These are phyloP conservation scores for Microbotryum intermedium DNA, from an alignment of 1,284 basidiomycete species.

Conservation along the genomic window DNA sequence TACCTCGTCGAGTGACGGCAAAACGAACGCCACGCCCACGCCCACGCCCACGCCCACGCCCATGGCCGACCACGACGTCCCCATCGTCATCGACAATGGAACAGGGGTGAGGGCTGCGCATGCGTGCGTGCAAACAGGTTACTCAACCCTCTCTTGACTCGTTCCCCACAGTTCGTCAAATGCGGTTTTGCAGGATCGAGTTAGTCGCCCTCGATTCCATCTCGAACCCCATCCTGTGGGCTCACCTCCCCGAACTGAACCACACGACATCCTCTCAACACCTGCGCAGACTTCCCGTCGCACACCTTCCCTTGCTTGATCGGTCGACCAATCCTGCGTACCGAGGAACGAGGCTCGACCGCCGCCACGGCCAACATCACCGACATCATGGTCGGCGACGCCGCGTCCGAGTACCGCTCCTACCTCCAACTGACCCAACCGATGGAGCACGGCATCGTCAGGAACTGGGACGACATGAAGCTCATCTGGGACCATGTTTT, in stretches of 20 bases:
- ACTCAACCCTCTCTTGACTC: not conserved
- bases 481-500: constrained; percentile 99
- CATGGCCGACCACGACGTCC: constrained; percentile 38
- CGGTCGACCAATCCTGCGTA: constrained; percentile 90
- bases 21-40: no score
- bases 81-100: constrained; percentile 93
- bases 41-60: no score
- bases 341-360: constrained; percentile 75
- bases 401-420: constrained; percentile 80
- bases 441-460: constrained; percentile 98
- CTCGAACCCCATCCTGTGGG: not conserved
- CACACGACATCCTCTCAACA: constrained; percentile 13
- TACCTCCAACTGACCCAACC: constrained; percentile 95
- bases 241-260: not conserved
- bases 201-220: constrained; percentile 10
- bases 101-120: constrained; percentile 66
- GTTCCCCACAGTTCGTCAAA: constrained; percentile 73
- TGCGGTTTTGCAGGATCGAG: constrained; percentile 92
- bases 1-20: no score
- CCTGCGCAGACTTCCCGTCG: constrained; percentile 70
- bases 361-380: constrained; percentile 57
- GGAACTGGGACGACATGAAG: constrained; percentile 99
- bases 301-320: constrained; percentile 97
- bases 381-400: constrained; percentile 68
- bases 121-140: not conserved